These are phyloP conservation scores for Agrocybe praecox DNA, from an alignment of 768 basidiomycete species.

Conservation along the genomic window DNA sequence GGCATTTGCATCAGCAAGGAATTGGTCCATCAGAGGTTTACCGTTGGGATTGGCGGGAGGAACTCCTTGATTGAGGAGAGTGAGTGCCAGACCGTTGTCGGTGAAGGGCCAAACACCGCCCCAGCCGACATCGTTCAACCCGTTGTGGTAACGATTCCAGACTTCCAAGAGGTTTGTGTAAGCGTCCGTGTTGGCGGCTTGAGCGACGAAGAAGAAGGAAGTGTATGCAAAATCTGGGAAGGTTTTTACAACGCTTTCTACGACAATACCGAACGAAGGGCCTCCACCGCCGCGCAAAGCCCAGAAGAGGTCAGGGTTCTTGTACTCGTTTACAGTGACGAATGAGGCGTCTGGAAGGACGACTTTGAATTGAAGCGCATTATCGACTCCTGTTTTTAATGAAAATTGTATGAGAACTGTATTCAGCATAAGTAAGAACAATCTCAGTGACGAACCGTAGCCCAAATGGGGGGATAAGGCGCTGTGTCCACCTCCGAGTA, in stretches of 20 bases:
- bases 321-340: slow-evolving; percentile 35
- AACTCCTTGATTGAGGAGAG: not conserved
- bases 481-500: slow-evolving; percentile 44
- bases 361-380: slow-evolving; percentile 39
- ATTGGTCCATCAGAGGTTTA: not conserved
- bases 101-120: slow-evolving; percentile 1
- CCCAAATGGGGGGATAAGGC: slow-evolving; percentile 34
- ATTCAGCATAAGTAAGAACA: not conserved
- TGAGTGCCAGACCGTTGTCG: not conserved
- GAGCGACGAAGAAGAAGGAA: slow-evolving; percentile 1
- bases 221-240: slow-evolving; percentile 5
- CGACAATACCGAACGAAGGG: slow-evolving; percentile 23
- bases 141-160: not conserved
- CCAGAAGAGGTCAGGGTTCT: slow-evolving; percentile 46
- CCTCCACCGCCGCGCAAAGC: slow-evolving; percentile 42
- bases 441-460: slow-evolving; percentile 28
- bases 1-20: not conserved
- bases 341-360: slow-evolving; percentile 38
- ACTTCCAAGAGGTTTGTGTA: not conserved
- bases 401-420: no score
- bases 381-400: slow-evolving; percentile 36
- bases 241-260: slow-evolving; percentile 16
- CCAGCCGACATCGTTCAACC: not conserved
- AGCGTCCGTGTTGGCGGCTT: not conserved
- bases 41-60: not conserved